Base-by-base conservation (phyloP, 208 protist genomes). In the Naegleria lovaniensis region DNA sequence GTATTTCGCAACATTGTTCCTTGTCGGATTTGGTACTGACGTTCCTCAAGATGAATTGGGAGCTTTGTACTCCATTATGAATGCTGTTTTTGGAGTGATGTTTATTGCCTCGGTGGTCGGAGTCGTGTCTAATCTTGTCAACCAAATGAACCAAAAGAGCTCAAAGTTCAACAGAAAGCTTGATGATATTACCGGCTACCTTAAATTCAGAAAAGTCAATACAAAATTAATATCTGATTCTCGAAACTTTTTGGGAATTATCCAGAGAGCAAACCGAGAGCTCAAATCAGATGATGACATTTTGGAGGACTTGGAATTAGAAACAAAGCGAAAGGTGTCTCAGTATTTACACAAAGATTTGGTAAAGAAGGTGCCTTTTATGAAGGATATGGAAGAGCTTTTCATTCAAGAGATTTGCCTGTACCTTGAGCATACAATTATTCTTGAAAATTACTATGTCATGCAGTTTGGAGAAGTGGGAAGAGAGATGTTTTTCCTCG, bases 401-500 rank as follows among this genome's bases (percentile, higher is more conserved):
- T 92, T 92, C 25, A 36, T 92, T 13, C 40, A 90, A 91, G 91
- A 58, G 6, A 90, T 92, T 52, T 90, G 76, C 15, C 40, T 40
- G 0, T 88, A 67, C 25, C 59, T 92, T 39, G 29, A 92, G 29
- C 39, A 90, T 38, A 84, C 76, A 22, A 15, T 88, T 6, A 11
- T 92, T 33, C 38, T 92, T 2, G 41, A 52, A 51, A 89, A 40
- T 33, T 92, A 92, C 19, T 39, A 91, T 89, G n/a, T 87, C 5
- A 38, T 92, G 86, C 36, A 29, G 11, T 15, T 22, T 58, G 91
- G 91, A 36, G 91, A 92, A 39, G 85, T 89, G 19, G 91, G 91
- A 91, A 83, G 43, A 67, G 91, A 92, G 59, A 92, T 92, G 91
- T 92, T 92, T 58, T 92, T 92, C 58, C 89, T 92, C 9, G 79